Evolutionary conservation across 2,329 filamentous ascomycete genomes (phyloP).

Genomic region (Daldinia sp.): DNA sequence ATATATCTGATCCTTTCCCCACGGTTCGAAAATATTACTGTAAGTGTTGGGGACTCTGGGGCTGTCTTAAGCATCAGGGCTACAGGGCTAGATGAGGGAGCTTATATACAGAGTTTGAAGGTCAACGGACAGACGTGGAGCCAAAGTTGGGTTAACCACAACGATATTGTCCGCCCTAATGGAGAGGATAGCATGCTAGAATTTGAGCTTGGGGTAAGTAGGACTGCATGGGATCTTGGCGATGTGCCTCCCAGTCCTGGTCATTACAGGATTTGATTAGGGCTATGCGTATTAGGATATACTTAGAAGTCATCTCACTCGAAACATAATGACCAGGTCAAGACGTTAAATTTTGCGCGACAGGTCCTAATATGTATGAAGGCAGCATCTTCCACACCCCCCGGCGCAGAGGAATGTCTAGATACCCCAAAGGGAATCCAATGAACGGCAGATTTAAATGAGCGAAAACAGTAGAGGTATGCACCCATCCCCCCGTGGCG

Average conservation of each 20-base stretch:
- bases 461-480: too few relatives aligned
- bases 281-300: not conserved
- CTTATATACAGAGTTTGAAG: conserved; percentile 61
- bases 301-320: not conserved
- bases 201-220: conserved; percentile 54
- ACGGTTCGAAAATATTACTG: conserved; percentile 57
- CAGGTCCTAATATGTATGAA: too few relatives aligned
- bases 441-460: too few relatives aligned
- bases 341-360: too few relatives aligned
- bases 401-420: too few relatives aligned
- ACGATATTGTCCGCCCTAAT: conserved; percentile 52
- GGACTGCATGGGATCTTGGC: conserved; percentile 56
- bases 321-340: too few relatives aligned
- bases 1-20: conserved; percentile 62
- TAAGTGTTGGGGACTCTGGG: conserved; percentile 57
- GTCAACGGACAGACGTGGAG: conserved; percentile 61
- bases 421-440: too few relatives aligned
- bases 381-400: too few relatives aligned
- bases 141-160: conserved; percentile 64
- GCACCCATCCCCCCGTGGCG: too few relatives aligned
- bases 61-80: conserved; percentile 57
- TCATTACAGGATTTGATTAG: conserved; percentile 24
- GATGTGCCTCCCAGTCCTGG: conserved; percentile 57
- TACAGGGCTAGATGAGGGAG: conserved; percentile 53
- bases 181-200: conserved; percentile 56